Base-by-base conservation (phyloP, 441 rosid species). In the Bocquillonia castaneifolia region DNA sequence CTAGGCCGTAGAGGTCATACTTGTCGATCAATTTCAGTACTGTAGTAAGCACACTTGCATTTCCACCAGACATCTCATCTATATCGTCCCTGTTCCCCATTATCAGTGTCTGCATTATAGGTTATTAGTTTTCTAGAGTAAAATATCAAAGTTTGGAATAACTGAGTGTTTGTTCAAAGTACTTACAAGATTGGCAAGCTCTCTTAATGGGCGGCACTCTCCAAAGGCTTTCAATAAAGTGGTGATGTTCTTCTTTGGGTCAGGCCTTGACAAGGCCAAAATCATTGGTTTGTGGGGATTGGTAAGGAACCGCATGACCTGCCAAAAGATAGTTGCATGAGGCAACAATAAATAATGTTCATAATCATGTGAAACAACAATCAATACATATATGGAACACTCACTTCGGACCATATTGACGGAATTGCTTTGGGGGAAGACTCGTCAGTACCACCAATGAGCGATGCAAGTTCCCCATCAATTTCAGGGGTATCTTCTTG, bases 201-300 rank as follows among this genome's bases (percentile, higher is more conserved):
- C 99, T 73, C 96, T 81, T 59, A 91, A 80, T 48, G 89, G 88
- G 28, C 97, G 92, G 34, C 97, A 91, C 71, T 91, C 99, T 57
- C 97, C 97, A 78, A 94, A 94, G 32, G 99, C 97, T 75, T 86
- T 91, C 76, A 94, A 29, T 55, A 94, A 93, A 54, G 97, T 94
- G 64, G 97, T 91, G 72, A 94, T 73, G 74, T 94, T 94, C 82
- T 94, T 94, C 88, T 94, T 94, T 34, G 99, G 97, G 57, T 90
- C 97, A 68, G 97, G 96, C 77, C 99, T 91, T 36, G 97, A 91
- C 73, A 94, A 80, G 58, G 97, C 99, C 86, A 94, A 79, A 76
- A 94, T 91, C 84, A 91, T 94, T 0, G 97, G 97, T 70, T 94
- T 94, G 75, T 94, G 99, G 70, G 97, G 96, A 72, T 93, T 93